These are phyloP conservation scores for Cantharellus cinnabarinus DNA, from an alignment of 768 basidiomycete species.

Conservation along the genomic window DNA sequence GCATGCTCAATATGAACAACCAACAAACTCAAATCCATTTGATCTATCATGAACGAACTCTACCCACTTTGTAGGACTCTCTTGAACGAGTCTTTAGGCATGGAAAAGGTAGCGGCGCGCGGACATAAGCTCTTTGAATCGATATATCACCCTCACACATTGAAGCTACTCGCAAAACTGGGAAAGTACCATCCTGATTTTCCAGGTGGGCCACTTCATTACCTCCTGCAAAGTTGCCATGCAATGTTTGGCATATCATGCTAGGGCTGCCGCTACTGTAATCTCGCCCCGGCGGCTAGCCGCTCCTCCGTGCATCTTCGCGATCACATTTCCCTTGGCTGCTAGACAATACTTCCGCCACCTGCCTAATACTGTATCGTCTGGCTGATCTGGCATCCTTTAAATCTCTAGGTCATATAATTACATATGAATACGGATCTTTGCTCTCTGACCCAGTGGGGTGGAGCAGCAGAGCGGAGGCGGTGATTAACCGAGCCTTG, in stretches of 20 bases:
- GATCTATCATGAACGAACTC: too few relatives aligned
- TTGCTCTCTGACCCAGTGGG: conserved; percentile 55
- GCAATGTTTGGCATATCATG: not conserved
- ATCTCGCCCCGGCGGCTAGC: not conserved
- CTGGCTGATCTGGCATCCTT: not conserved
- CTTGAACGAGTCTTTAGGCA: conserved; percentile 30
- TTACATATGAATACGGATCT: conserved; percentile 55
- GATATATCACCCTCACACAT: conserved; percentile 76
- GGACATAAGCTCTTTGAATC: conserved; percentile 62
- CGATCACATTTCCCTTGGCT: not conserved
- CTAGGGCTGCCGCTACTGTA: not conserved
- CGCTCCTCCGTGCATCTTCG: not conserved
- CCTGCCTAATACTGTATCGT: not conserved
- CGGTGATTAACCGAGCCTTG: conserved; percentile 45
- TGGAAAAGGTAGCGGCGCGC: conserved; percentile 40
- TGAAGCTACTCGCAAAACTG: conserved; percentile 76
- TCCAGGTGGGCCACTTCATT: conserved; percentile 42
- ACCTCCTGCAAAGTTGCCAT: not conserved
- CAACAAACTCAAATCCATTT: not conserved
- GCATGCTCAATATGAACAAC: not conserved
- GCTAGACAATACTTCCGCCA: not conserved
- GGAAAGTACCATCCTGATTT: conserved; percentile 83
- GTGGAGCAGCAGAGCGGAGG: conserved; percentile 36
- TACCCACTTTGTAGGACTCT: conserved; percentile 4
- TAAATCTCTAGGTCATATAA: conserved; percentile 48